Base-by-base conservation (phyloP, 1,139 yeast species). In the Debaryomycetaceae sp. region DNA sequence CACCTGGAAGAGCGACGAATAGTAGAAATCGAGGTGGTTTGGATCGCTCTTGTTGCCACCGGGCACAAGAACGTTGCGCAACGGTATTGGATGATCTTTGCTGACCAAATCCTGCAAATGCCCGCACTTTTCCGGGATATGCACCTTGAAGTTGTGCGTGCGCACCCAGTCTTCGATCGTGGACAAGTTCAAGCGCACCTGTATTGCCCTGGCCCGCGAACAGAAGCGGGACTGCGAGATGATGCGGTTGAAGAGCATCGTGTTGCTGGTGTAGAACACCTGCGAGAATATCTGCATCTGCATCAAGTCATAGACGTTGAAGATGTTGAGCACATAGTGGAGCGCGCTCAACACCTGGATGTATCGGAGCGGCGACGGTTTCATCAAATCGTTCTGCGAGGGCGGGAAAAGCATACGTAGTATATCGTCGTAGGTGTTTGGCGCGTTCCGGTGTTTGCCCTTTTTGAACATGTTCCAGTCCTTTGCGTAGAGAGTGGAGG, bases 161-260 rank as follows among this genome's bases (percentile, higher is more conserved):
- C 94, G 68, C 22, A 90, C 68, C 98, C 98, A 90, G 46, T 90
- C 96, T 51, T 90, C 96, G 28, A 90, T 58, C 3, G 82, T 72
- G 0, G 95, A 85, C 7, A 90, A 51, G 44, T 90, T 90, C 35
- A 90, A 67, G 31, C 97, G 64, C 27, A 90, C 77, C 49, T 90
- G 97, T 52, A 90, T 73, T 0, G 97, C 97, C 39, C 80, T 75
- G 2, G 85, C 67, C 34, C 99, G 67, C 1, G 95, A 73, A 31
- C 83, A 66, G 39, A 80, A 79, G 37, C 66, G 73, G 15, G 78
- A 70, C 42, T 69, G 76, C 21, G 74, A 62, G 30, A 86, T 55
- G 22, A 87, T 64, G 32, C 77, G 64, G 49, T 90, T 87, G 56
- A 87, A 87, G 19, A 87, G 45, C 2, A 72, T 68, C 13, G 77